These are phyloP conservation scores for Solanum sejunctum DNA, from an alignment of 257 asterid species.

Conservation along the genomic window DNA sequence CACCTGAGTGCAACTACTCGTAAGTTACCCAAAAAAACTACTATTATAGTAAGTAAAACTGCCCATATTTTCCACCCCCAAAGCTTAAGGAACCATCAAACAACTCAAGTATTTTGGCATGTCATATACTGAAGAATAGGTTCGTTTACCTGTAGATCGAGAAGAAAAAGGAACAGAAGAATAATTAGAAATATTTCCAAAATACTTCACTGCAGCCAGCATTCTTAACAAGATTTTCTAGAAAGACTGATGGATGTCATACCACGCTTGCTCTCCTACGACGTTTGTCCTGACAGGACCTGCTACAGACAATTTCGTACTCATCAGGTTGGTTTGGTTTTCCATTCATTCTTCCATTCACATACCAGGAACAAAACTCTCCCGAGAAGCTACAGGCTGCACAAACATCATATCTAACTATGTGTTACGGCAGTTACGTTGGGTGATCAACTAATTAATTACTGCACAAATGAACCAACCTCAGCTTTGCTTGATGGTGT, in stretches of 20 bases:
- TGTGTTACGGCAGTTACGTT: not conserved
- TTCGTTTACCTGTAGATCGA: constrained; percentile 43
- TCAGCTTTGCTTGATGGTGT: constrained; percentile 75
- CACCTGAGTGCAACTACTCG: not conserved
- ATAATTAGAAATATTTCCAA: not conserved
- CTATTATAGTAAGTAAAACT: not conserved
- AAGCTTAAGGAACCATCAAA: too few species aligned
- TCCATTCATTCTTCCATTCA: constrained; percentile 26
- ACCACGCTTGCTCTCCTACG: constrained; percentile 83
- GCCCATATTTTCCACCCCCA: not conserved
- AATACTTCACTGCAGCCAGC: not conserved
- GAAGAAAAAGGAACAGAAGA: not conserved
- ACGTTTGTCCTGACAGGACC: constrained; percentile 54
- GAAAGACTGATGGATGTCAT: constrained; percentile 10
- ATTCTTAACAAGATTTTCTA: not conserved
- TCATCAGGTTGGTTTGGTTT: constrained; percentile 17
- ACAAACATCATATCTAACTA: not conserved
- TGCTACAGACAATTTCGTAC: constrained; percentile 32
- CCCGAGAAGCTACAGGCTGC: constrained; percentile 76
- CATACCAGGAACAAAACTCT: constrained; percentile 58
- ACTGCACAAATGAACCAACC: constrained; percentile 17
- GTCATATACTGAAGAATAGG: too few species aligned
- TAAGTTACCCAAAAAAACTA: not conserved
- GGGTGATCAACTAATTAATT: not conserved
- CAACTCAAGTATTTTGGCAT: too few species aligned